Percentiles rank a stretch among this genome's conserved stretches.
Conservation (phyloP, 176 grass and related monocot species). For the Carex cristatella region DNA sequence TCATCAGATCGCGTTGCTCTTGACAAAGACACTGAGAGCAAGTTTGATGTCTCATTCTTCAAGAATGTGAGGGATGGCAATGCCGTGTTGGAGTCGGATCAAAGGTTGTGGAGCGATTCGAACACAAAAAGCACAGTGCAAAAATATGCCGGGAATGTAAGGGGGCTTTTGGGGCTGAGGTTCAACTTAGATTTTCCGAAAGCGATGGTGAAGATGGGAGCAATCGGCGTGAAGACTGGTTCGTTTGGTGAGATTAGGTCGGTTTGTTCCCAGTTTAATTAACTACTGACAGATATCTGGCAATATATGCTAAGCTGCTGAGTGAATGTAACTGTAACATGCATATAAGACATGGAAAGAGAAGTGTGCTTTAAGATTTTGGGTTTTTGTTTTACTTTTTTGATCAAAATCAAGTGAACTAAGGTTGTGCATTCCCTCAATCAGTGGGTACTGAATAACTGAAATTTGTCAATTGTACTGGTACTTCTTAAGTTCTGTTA, state of each 20-base stretch:
- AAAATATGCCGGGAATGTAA: constrained; percentile 53
- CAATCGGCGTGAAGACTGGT: constrained; percentile 58
- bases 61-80: constrained; percentile 62
- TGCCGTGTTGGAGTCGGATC: constrained; percentile 72
- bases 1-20: constrained; percentile 35
- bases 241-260: constrained; percentile 50
- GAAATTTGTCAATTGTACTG: not conserved
- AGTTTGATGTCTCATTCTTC: constrained; percentile 66
- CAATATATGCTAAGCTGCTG: not conserved
- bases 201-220: constrained; percentile 51
- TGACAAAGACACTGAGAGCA: constrained; percentile 30
- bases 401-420: not conserved
- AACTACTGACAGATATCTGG: constrained; percentile 24
- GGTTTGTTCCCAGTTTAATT: constrained; percentile 70
- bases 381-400: not conserved
- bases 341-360: not conserved
- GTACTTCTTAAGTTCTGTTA: not conserved
- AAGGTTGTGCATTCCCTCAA: not conserved
- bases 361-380: not conserved
- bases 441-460: not conserved
- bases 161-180: constrained; percentile 48
- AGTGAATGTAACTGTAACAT: not conserved
- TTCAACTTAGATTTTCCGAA: constrained; percentile 59
- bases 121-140: constrained; percentile 38
- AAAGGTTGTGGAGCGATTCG: constrained; percentile 68